Evolutionary conservation across 2,329 filamentous ascomycete genomes (phyloP), one percentile per base, ranked within the genome.

Genomic region (Knoxdaviesia proteae): DNA sequence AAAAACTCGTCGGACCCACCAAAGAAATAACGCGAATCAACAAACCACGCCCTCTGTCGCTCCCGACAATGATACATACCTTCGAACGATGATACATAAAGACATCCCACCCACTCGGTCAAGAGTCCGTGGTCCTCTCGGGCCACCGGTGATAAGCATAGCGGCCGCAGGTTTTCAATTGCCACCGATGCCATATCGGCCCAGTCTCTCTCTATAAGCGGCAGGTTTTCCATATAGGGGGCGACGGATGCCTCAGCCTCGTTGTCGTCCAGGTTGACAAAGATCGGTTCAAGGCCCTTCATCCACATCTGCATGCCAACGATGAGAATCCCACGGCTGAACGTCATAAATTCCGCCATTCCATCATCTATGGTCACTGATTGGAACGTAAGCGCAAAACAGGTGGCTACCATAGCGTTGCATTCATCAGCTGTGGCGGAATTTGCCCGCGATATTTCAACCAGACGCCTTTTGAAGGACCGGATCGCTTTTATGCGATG

Each of bases 401-500:
- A 75, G 3, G 71, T 67, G 2, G 70, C 71, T 42, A 76, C 58
- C 38, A 76, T 60, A 6, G 71, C 71, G 49, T 76, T 75, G 41
- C 68, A 65, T 50, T 75, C 68, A 44, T 71, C 68, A 40, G 62
- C 61, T 1, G 58, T 58, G 5, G 60, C 60, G 32, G 56, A 57
- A 5, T 56, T 52, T 40, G 51, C 47, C 50, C 59, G 58, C 20
- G 66, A 52, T 4, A 59, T 56, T 39, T 63, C 59, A 7, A 59
- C 53, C 3, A 78, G 56, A 1, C 66, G 62, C 48, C 65, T 65
- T 53, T 77, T 75, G 49, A 77, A 70, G 5, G 71, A 66, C 46
- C 67, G 67, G 50, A 81, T 71, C 5, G 78, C 76, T 45, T 77
- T 71, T 42, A 79, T 59, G 20, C 77, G 72, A 54, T 82, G 77